These are phyloP conservation scores for Apiospora koreana DNA, from an alignment of 2,329 filamentous ascomycete species.

Conservation along the genomic window DNA sequence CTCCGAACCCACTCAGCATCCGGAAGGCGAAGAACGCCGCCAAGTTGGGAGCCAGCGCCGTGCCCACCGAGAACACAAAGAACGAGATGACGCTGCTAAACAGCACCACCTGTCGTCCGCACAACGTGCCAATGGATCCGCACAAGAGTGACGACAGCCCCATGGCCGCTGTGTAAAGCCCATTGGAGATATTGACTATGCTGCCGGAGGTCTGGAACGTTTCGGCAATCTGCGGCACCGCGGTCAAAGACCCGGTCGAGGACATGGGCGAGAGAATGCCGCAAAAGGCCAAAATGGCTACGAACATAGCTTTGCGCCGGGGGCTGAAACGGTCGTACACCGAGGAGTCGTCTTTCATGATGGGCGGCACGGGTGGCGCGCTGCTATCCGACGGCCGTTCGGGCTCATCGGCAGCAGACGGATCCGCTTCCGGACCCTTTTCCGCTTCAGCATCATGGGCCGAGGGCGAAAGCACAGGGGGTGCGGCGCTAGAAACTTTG, in stretches of 20 bases:
- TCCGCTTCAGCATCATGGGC: not conserved
- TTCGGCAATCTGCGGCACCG: conserved; percentile 13
- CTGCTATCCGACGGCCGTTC: not conserved
- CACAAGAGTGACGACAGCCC: conserved; percentile 38
- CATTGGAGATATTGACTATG: conserved; percentile 37
- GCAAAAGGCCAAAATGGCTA: not conserved
- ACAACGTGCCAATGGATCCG: conserved; percentile 31
- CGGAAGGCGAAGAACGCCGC: conserved; percentile 37
- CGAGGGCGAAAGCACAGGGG: not conserved
- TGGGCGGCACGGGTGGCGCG: not conserved
- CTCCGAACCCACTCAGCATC: conserved; percentile 35
- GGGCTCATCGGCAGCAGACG: not conserved
- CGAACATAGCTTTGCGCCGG: not conserved
- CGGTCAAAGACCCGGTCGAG: not conserved
- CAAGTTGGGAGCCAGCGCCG: conserved; percentile 32
- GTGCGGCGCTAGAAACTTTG: not conserved
- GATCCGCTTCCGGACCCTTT: not conserved
- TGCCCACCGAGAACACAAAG: conserved; percentile 34
- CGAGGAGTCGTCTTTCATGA: not conserved
- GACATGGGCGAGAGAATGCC: conserved; percentile 4
- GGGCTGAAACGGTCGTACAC: not conserved
- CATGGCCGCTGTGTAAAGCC: conserved; percentile 38
- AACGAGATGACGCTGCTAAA: conserved; percentile 31
- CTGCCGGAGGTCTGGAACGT: conserved; percentile 20
- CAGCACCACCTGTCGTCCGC: conserved; percentile 33